Conservation (phyloP, 1,284 basidiomycete genomes). For the Marasmius oreades region DNA sequence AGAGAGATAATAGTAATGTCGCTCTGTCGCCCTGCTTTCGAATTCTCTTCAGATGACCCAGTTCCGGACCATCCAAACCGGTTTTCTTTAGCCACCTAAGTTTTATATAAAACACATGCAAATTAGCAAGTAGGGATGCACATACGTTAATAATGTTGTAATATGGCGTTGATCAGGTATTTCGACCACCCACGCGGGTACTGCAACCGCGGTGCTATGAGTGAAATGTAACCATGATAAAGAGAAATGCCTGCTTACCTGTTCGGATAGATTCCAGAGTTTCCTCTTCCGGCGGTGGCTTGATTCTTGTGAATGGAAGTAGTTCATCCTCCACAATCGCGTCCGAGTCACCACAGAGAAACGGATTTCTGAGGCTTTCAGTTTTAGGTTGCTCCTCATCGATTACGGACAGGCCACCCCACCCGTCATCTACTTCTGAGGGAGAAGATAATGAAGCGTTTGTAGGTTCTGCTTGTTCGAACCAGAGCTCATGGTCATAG, state of each 20-base stretch:
- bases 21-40: slow-evolving; percentile 46
- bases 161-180: slow-evolving; percentile 67
- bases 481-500: slow-evolving; percentile 71
- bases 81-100: slow-evolving; percentile 62
- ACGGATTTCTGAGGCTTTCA: slow-evolving; percentile 22
- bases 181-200: slow-evolving; percentile 83
- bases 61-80: slow-evolving; percentile 54
- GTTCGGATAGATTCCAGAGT: slow-evolving; percentile 53
- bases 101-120: background rate
- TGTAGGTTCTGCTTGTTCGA: slow-evolving; percentile 36
- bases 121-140: background rate
- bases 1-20: slow-evolving; percentile 51
- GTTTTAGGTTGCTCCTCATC: slow-evolving; percentile 19
- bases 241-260: slow-evolving; percentile 34
- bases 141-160: slow-evolving; percentile 63
- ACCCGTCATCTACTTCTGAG: slow-evolving; percentile 33
- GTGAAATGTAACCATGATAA: slow-evolving; percentile 2
- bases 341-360: slow-evolving; percentile 34
- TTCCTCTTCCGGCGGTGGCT: slow-evolving; percentile 59
- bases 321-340: slow-evolving; percentile 50
- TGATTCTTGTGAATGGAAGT: slow-evolving; percentile 62
- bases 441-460: background rate
- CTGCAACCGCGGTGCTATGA: slow-evolving; percentile 26
- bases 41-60: slow-evolving; percentile 81
- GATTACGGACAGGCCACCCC: slow-evolving; percentile 41